Evolutionary conservation across 2,329 filamentous ascomycete genomes (phyloP).

Genomic region (Cercospora sp.): DNA sequence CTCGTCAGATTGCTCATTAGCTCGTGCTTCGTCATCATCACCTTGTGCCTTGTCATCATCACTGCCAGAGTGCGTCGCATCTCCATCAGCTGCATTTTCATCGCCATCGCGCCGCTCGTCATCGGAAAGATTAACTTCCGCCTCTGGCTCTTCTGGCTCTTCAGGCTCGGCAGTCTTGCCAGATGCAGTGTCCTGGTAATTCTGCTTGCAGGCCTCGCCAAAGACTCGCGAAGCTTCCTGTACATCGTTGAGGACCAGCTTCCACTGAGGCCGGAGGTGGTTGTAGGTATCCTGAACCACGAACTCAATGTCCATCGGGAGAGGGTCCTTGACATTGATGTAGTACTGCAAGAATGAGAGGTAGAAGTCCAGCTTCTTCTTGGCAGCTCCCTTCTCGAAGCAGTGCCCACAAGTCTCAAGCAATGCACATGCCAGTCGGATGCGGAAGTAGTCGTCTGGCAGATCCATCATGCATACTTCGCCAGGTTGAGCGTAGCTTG

Average conservation of each 20-base stretch:
- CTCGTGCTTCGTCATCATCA: constrained; percentile 54
- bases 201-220: constrained; percentile 81
- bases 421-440: constrained; percentile 83
- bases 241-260: constrained; percentile 68
- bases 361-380: constrained; percentile 98
- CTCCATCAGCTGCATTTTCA: constrained; percentile 60
- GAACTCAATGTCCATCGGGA: constrained; percentile 98
- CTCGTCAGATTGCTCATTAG: constrained; percentile 55
- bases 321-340: constrained; percentile 79
- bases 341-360: constrained; percentile 97
- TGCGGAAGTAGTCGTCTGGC: constrained; percentile 93
- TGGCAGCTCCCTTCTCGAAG: constrained; percentile 88
- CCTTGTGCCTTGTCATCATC: constrained; percentile 53
- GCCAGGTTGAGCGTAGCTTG: constrained; percentile 73
- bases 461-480: constrained; percentile 76
- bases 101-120: constrained; percentile 69
- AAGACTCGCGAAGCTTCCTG: constrained; percentile 84
- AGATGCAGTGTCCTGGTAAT: constrained; percentile 75
- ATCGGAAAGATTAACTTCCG: constrained; percentile 60
- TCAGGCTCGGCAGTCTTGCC: constrained; percentile 71
- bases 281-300: constrained; percentile 90
- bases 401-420: constrained; percentile 95
- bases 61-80: constrained; percentile 50
- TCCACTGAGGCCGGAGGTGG: constrained; percentile 87
- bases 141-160: constrained; percentile 53